Percentiles rank a stretch among this genome's conserved stretches.
phyloP scores from a whole-genome alignment of 192 early-diverging fungal species.

The Entrophospora sp. region DNA sequence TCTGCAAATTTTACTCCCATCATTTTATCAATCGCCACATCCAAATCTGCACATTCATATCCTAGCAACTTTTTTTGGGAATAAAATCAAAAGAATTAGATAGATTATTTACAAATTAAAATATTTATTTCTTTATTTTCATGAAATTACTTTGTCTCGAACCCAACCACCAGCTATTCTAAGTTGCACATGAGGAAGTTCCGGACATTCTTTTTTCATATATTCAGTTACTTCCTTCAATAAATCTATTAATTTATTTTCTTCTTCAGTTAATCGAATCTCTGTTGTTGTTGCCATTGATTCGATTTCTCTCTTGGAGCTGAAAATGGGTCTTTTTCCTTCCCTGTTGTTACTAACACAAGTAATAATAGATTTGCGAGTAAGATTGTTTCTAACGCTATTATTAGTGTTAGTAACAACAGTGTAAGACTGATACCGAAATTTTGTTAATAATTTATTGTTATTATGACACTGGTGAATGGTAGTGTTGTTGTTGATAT shows the following conservation, averaged over 20 bases:
- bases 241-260: constrained; percentile 59
- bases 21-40: constrained; percentile 90
- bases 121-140: too few relatives aligned
- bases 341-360: too few relatives aligned
- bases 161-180: constrained; percentile 99
- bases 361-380: too few relatives aligned
- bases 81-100: too few relatives aligned
- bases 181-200: constrained; percentile 49
- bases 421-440: too few relatives aligned
- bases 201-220: constrained; percentile 38
- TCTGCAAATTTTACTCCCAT: constrained; percentile 87
- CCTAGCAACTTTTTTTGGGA: constrained; percentile 74
- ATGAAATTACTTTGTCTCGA: constrained; percentile 77
- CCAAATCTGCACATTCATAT: constrained; percentile 78
- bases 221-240: constrained; percentile 52
- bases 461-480: too few relatives aligned
- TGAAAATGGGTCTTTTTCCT: too few relatives aligned
- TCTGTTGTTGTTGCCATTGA: constrained; percentile 24
- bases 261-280: constrained; percentile 48
- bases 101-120: not conserved
- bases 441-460: too few relatives aligned
- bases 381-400: too few relatives aligned
- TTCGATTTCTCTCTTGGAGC: too few relatives aligned
- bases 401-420: too few relatives aligned
- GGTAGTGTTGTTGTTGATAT: too few relatives aligned